These are phyloP conservation scores for Sporothrix luriei DNA, from an alignment of 2,329 filamentous ascomycete genomes.

Conservation along the genomic window DNA sequence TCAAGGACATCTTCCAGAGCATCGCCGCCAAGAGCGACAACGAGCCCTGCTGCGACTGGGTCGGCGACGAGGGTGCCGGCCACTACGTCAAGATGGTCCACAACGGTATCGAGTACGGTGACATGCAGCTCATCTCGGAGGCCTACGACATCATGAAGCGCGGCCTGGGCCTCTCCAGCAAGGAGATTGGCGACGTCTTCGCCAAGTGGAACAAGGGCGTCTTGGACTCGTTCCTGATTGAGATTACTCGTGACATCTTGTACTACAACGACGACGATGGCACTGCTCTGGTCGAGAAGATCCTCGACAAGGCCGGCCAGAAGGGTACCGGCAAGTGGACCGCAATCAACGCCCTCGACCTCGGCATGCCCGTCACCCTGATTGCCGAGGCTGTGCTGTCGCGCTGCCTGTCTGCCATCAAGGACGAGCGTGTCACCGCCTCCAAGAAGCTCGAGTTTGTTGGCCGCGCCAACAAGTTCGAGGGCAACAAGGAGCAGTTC, in stretches of 20 bases:
- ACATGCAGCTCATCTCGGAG: slow-evolving; percentile 99
- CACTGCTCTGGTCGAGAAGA: slow-evolving; percentile 93
- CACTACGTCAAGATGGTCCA: slow-evolving; percentile 99
- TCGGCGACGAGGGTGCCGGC: slow-evolving; percentile 97
- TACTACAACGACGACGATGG: slow-evolving; percentile 97
- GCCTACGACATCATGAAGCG: slow-evolving; percentile 99
- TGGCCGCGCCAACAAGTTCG: slow-evolving; percentile 77
- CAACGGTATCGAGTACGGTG: slow-evolving; percentile 99
- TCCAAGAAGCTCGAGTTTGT: slow-evolving; percentile 72
- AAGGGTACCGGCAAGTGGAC: slow-evolving; percentile 99
- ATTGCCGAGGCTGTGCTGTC: slow-evolving; percentile 97
- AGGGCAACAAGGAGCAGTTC: slow-evolving; percentile 90
- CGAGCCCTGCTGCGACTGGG: slow-evolving; percentile 99
- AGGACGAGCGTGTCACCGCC: slow-evolving; percentile 86
- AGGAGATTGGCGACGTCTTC: slow-evolving; percentile 96
- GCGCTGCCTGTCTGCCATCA: slow-evolving; percentile 90
- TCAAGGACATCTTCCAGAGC: slow-evolving; percentile 99
- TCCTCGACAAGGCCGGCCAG: slow-evolving; percentile 96
- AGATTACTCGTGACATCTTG: slow-evolving; percentile 98
- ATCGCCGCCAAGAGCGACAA: slow-evolving; percentile 97
- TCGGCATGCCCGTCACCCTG: slow-evolving; percentile 96
- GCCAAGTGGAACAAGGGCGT: slow-evolving; percentile 98
- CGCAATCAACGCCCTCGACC: slow-evolving; percentile 96
- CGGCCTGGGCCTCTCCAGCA: slow-evolving; percentile 81
- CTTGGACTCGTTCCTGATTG: slow-evolving; percentile 97